Base-by-base conservation (phyloP, 2,329 filamentous ascomycete species). In the Talaromyces piceae region DNA sequence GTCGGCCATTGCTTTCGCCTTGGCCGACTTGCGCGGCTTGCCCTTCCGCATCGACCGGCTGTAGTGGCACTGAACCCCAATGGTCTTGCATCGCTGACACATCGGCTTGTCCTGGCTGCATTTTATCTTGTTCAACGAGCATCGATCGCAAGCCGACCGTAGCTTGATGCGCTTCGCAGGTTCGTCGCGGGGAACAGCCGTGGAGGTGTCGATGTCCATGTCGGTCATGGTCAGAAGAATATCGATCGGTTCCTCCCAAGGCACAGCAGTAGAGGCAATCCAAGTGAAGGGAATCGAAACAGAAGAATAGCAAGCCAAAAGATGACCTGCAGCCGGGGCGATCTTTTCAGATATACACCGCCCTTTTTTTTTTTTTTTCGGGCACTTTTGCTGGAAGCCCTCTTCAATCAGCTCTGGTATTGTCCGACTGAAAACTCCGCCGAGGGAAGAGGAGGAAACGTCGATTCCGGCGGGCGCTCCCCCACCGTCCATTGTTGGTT, bases 31-130 rank as follows among this genome's bases (percentile, higher is more conserved):
- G 30, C 49, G 53, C 26, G 53, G 53, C 25, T 55, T 55, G 41
- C 53, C 53, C 53, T 48, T 52, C 27, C 53, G 41, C 50, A 55
- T 52, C 33, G 53, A 55, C 50, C 53, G 49, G 20, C 53, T 55
- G 44, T 55, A 55, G 31, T 52, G 51, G 46, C 53, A 55, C 47
- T 49, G 53, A 5, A 51, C 49, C n/a, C 49, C 50, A 37, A 55
- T 48, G 2, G 49, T 46, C 37, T 51, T 51, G 47, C 53, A 55
- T 31, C 53, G 50, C 43, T 52, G 49, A 20, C 53, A 55, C 41
- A 49, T 41, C 26, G 53, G 53, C 37, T 55, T 55, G 12, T 55
- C 53, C 47, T 55, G 53, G 47, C 53, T 52, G 27, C 53, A 55
- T 20, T 55, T 55, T 27, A 55, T 55, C 23, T 55, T 55, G 47